Evolutionary conservation across 495 filamentous ascomycete species (phyloP), one percentile per base, ranked within the genome.

Genomic region (Saxophila tyrrhenica): DNA sequence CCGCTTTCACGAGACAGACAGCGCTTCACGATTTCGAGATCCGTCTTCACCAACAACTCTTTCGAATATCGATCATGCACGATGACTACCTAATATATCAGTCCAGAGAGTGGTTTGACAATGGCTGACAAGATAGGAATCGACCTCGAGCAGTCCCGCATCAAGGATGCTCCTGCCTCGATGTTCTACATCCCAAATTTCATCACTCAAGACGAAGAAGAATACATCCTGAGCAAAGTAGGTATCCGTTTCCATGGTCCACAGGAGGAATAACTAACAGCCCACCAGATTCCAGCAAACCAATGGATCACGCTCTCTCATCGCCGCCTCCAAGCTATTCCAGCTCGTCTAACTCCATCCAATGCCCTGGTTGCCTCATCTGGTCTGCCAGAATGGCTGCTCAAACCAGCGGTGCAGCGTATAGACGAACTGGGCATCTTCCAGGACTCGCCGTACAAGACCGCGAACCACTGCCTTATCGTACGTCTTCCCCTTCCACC

Each of bases 121-220:
- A 44, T 44, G 41, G 41, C 41, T 44, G 41, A 44, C 9, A 8
- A 8, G n/a, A 44, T 21, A 17, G 41, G 17, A 19, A 22, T 52
- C 22, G 21, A 1, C 17, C 52, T 59, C 19, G 41, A 59, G 3
- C 7, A 21, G 8, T 44, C 51, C 38, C 53, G 54, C 7, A 81
- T 92, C 50, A 57, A 70, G 1, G 60, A 63, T 16, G 73, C 91
- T 15, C 87, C 87, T 1, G 65, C 76, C 1, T 72, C 78, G 43
- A 82, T 85, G 54, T 95, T 85, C 70, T 97, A 96, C 69, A 86
- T 97, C 46, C 73, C 89, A 2, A 77, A 89, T 64, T 96, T 98
- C 71, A 85, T 98, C 59, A 81, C 78, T 13, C 68, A 73, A 47
- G 78, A 80, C 19, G 90, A 96, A 69, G 90, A 96, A 68, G 59